A percentile compares a stretch with the other conserved stretches of the same genome.
Conservation (phyloP, 169 alveolate species). For the Plasmodium reichenowi region DNA sequence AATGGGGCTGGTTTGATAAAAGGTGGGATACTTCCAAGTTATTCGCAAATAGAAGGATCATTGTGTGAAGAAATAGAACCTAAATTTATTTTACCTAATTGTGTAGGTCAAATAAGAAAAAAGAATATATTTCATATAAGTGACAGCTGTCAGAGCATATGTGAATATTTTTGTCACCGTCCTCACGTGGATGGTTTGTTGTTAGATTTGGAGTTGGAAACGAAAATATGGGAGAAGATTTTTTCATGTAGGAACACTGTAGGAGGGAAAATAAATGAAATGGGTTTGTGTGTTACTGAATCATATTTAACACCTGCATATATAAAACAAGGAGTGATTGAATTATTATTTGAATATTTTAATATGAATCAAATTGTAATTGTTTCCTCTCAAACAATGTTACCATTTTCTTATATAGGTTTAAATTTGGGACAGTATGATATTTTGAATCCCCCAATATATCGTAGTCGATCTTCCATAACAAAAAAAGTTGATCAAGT, state of each 20-base stretch:
- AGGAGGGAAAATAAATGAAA: conserved; percentile 67
- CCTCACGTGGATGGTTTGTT: conserved; percentile 85
- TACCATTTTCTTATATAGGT: conserved; percentile 83
- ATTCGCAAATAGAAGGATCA: conserved; percentile 34
- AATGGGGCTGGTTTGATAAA: conserved; percentile 90
- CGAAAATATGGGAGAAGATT: conserved; percentile 87
- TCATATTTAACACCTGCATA: conserved; percentile 89
- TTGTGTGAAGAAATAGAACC: conserved; percentile 81
- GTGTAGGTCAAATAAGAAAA: conserved; percentile 88
- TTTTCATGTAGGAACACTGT: conserved; percentile 69
- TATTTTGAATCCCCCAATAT: conserved; percentile 65
- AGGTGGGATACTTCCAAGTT: conserved; percentile 84
- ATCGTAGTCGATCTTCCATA: neutral
- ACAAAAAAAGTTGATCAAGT: conserved; percentile 5
- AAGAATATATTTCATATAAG: conserved; percentile 78
- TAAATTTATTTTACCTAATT: conserved; percentile 85
- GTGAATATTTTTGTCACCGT: conserved; percentile 89
- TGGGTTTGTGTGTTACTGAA: conserved; percentile 84
- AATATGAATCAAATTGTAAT: conserved; percentile 80
- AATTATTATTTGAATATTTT: conserved; percentile 88
- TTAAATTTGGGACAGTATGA: conserved; percentile 81
- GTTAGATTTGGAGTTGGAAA: conserved; percentile 86
- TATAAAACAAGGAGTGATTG: conserved; percentile 87
- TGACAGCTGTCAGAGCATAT: conserved; percentile 86
- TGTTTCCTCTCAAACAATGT: conserved; percentile 87